Conservation (phyloP, 441 rosid species). For the Pelargonium citronellum region DNA sequence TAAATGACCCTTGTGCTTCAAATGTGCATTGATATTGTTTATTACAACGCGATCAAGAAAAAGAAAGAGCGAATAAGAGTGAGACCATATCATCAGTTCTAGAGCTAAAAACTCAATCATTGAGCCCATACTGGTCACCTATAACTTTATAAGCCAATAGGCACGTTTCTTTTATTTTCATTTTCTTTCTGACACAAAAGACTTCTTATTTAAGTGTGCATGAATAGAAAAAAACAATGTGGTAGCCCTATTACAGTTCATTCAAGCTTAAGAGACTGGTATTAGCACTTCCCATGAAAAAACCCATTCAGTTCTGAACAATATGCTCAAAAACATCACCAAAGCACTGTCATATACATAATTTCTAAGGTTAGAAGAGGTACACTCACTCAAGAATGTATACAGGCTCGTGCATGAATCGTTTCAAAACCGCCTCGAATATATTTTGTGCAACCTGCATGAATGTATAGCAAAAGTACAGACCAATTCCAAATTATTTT, state of each 20-base stretch:
- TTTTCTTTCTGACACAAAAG: background rate
- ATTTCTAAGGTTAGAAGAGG: constrained; percentile 11
- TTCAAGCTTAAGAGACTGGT: background rate
- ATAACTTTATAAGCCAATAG: background rate
- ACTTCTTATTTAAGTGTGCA: background rate
- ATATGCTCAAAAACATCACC: constrained; percentile 8
- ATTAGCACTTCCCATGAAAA: background rate
- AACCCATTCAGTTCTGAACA: background rate
- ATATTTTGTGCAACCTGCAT: constrained; percentile 83
- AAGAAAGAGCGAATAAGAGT: background rate
- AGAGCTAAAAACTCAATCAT: background rate
- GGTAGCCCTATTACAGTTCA: background rate
- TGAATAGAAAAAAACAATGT: background rate
- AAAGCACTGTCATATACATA: constrained; percentile 13
- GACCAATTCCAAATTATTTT: background rate
- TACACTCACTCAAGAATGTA: constrained; percentile 85
- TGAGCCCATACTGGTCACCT: background rate
- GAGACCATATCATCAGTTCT: too few species aligned
- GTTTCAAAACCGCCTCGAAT: constrained; percentile 89
- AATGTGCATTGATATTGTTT: too few species aligned
- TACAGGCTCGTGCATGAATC: constrained; percentile 86
- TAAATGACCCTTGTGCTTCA: too few species aligned
- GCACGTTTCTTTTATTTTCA: background rate
- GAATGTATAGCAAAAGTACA: constrained; percentile 20
- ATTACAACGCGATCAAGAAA: too few species aligned